Evolutionary conservation across 495 filamentous ascomycete genomes (phyloP), one percentile per base, ranked within the genome.

Genomic region (Opeltia flavorubescens): DNA sequence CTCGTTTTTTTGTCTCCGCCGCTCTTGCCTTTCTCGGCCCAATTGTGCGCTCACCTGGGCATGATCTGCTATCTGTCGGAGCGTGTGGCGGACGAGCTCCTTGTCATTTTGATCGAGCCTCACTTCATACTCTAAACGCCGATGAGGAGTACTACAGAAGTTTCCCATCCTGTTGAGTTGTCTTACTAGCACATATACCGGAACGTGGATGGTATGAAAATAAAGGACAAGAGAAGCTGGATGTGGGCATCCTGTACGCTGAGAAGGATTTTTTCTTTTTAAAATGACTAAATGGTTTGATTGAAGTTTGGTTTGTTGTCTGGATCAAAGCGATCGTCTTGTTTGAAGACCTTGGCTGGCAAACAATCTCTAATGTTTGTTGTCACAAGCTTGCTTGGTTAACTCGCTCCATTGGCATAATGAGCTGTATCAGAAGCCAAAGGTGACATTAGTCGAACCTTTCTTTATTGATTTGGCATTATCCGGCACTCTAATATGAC

Each of bases 401-500:
- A 13, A 31, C 29, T n/a, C n/a, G n/a, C n/a, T n/a, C n/a, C n/a
- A n/a, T n/a, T n/a, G n/a, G n/a, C n/a, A n/a, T n/a, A n/a, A n/a
- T n/a, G n/a, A n/a, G n/a, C n/a, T n/a, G n/a, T n/a, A n/a, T n/a
- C n/a, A n/a, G n/a, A 36, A 36, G 1, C 13, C 34, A 36, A 34
- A 11, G 11, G n/a, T 17, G 2, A n/a, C 15, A 36, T n/a, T 17
- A 12, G 20, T 9, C 7, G n/a, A 3, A 17, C 15, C 34, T 36
- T 2, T 7, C 12, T 28, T 46, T 23, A 27, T 5, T 35, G 4
- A 20, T 46, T 28, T 1, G 52, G 31, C 26, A 58, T 31, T 38
- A 58, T 43, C 17, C 50, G 39, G 4, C 40, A 33, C 36, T 58
- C 52, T 6, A 58, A 45, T 0, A 43, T 40, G 15, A 58, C 34